These are phyloP conservation scores for Xylaria multiplex DNA, from an alignment of 2,329 filamentous ascomycete genomes.

Conservation along the genomic window DNA sequence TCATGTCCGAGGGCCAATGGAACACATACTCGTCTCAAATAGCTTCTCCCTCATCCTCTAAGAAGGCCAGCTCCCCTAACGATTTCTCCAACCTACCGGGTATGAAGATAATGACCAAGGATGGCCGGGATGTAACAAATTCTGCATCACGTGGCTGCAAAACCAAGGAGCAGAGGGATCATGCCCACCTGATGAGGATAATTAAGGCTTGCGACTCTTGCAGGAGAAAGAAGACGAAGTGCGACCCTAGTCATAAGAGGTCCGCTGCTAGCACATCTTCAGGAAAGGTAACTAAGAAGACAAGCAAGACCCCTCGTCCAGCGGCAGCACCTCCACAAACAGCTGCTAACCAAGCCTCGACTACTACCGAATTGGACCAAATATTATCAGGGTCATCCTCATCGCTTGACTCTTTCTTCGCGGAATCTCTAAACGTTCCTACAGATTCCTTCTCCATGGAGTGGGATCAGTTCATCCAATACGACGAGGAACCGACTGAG, in stretches of 20 bases:
- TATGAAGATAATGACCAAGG: constrained; percentile 74
- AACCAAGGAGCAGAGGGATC: constrained; percentile 74
- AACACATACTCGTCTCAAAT: constrained; percentile 48
- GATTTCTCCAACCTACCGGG: constrained; percentile 67
- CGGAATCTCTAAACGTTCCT: constrained; percentile 34
- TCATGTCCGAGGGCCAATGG: constrained; percentile 60
- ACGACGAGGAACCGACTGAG: constrained; percentile 52
- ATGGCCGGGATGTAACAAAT: constrained; percentile 71
- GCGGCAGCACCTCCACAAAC: constrained; percentile 40
- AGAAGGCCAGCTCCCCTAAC: constrained; percentile 44
- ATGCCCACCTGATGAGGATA: constrained; percentile 73
- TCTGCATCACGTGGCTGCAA: constrained; percentile 70
- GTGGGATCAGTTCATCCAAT: constrained; percentile 61
- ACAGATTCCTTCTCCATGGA: constrained; percentile 45
- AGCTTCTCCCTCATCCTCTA: constrained; percentile 44
- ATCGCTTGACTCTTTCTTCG: constrained; percentile 39
- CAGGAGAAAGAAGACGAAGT: constrained; percentile 70
- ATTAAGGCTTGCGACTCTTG: constrained; percentile 74
- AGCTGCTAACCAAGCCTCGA: constrained; percentile 26
- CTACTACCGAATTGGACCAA: constrained; percentile 37
- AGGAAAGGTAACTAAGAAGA: constrained; percentile 56
- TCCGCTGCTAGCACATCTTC: constrained; percentile 50
- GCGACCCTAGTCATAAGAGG: constrained; percentile 69
- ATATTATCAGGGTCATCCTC: constrained; percentile 32
- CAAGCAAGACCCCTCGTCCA: constrained; percentile 35